Evolutionary conservation across 2,329 filamentous ascomycete genomes (phyloP), one percentile per base, ranked within the genome.

Genomic region (Penicillium sp.): DNA sequence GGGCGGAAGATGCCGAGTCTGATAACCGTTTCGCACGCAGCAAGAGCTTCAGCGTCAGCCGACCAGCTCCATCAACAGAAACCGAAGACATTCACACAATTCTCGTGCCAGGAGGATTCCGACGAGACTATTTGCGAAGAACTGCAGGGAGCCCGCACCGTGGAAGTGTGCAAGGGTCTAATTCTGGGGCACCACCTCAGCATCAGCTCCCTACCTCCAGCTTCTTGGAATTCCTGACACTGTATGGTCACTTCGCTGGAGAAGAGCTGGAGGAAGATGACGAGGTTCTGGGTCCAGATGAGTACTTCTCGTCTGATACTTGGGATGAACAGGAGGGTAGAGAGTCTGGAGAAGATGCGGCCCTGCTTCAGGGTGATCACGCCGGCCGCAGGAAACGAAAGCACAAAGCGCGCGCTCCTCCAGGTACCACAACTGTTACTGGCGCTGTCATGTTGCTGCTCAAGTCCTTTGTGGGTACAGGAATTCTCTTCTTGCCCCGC

Each of bases 401-500:
- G 77, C 88, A 91, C 71, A 93, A 92, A 79, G 81, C 85, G 51
- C 88, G 91, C 43, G 85, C 87, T 52, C 85, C 86, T 25, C 86
- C 84, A 59, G 91, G 93, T 39, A 92, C 88, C 53, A 93, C 91
- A 66, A 89, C 86, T 50, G 87, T 90, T 3, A 88, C 87, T 62
- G 91, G 90, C 60, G 93, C 95, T 10, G 88, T 90, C 11, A 76
- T 97, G 65, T 83, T 99, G 53, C 81, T 99, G 43, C 86, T 99
- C 64, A 99, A 99, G 80, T 98, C 93, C 0, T 99, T 99, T 71
- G 95, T 99, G 48, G 95, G 96, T 21, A 99, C 95, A 0, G 93
- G 93, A 55, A 93, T 98, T 9, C 81, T 98, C 16, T 98, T 98
- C 78, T 80, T 98, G 33, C 93, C 93, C 0, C 88, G 92, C 48